Base-by-base conservation (phyloP, 1,284 basidiomycete species). In the Apiotrichum akiyoshidainum region DNA sequence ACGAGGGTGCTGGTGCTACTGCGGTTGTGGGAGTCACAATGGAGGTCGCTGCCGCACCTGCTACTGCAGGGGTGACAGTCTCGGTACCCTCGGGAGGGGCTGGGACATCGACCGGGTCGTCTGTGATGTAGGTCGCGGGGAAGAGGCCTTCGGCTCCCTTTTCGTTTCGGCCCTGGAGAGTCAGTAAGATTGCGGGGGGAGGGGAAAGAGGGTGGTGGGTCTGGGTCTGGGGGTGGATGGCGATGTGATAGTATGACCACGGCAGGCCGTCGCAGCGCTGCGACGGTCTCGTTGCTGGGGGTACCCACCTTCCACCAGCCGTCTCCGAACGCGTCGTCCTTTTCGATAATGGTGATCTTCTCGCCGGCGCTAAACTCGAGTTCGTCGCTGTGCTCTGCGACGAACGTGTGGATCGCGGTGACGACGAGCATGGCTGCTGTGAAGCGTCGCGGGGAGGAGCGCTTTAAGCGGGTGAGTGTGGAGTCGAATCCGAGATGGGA, bases 241-340 rank as follows among this genome's bases (percentile, higher is more conserved):
- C 26, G 26, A 31, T 31, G 26, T 31, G 26, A 7, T 31, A 31
- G 26, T 7, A 4, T 31, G 26, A 7, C 26, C 26, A 31, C 26
- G 26, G 26, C 16, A 2, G 16, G 37, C 37, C 37, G 37, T 4
- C 37, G 37, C 5, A 7, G 26, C 26, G 37, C n/a, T n/a, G 37
- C 37, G 16, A 39, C 37, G 37, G 5, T 39, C 5, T 10, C 37
- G 37, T 39, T 12, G 37, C 7, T 31, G 22, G 31, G 16, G 39
- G 34, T 10, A 81, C 89, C 78, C 70, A 93, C 93, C 85, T 92
- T 88, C 92, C 91, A 98, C 95, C 95, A 99, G n/a, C 95, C 95
- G 77, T 99, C 95, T 45, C 86, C 86, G 74, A 92, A 99, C 58
- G 86, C 80, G 65, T 99, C 95, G 75, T 99, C 95, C 79, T 86